phyloP scores from a whole-genome alignment of 1,284 basidiomycete genomes.

The Sporisorium sorghi region DNA sequence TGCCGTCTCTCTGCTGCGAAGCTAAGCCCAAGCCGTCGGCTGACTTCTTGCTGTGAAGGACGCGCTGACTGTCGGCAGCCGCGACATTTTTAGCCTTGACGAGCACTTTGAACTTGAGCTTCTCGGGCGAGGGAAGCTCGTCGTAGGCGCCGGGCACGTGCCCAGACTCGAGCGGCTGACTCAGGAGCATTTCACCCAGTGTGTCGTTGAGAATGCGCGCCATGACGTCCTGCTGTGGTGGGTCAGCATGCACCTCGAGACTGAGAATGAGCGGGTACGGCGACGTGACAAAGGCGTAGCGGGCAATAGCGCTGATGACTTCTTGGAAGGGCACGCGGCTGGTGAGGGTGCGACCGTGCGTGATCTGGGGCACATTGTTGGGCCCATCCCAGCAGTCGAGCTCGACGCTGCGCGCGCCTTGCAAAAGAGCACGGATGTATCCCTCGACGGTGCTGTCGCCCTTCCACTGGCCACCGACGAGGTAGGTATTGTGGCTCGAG shows the following conservation, averaged over 20 bases:
- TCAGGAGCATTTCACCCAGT: slow-evolving; percentile 79
- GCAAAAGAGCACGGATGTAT: slow-evolving; percentile 90
- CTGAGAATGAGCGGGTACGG: slow-evolving; percentile 95
- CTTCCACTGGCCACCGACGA: slow-evolving; percentile 91
- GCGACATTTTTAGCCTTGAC: slow-evolving; percentile 75
- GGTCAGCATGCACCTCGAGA: slow-evolving; percentile 88
- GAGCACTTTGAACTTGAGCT: slow-evolving; percentile 82
- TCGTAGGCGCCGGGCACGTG: slow-evolving; percentile 69
- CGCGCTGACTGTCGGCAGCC: slow-evolving; percentile 20
- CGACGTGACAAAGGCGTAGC: slow-evolving; percentile 92
- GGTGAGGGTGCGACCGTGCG: slow-evolving; percentile 92
- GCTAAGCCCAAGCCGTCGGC: background rate
- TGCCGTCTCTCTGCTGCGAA: slow-evolving; percentile 5
- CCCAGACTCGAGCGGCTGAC: slow-evolving; percentile 58
- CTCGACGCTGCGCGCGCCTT: slow-evolving; percentile 86
- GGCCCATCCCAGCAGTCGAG: slow-evolving; percentile 94
- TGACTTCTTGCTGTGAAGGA: slow-evolving; percentile 3
- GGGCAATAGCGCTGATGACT: slow-evolving; percentile 85
- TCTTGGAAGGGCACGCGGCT: slow-evolving; percentile 85
- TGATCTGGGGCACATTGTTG: slow-evolving; percentile 71
- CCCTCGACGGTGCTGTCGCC: slow-evolving; percentile 95
- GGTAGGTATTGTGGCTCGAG: slow-evolving; percentile 96
- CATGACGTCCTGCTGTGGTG: slow-evolving; percentile 85
- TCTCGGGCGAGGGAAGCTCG: slow-evolving; percentile 84
- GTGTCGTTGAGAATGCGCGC: slow-evolving; percentile 81